phyloP scores from a whole-genome alignment of 75 land plant species.

The Cupressus sempervirens region DNA sequence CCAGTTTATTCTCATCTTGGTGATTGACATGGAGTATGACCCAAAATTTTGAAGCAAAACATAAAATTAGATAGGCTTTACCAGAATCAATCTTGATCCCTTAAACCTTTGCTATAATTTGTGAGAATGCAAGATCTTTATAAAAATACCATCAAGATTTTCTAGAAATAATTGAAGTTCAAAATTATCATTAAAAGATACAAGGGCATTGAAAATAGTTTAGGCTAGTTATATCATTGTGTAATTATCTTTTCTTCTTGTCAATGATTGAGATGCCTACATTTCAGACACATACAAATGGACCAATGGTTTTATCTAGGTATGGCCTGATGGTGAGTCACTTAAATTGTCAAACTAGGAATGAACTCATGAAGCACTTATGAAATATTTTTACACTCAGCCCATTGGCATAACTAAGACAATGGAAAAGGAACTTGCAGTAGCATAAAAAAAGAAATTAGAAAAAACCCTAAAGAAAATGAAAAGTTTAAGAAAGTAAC shows the following conservation, averaged over 20 bases:
- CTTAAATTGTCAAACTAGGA: background rate
- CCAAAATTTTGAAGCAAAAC: too few relatives aligned
- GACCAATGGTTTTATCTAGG: background rate
- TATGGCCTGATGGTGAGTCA: background rate
- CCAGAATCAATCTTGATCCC: too few relatives aligned
- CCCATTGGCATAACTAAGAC: background rate
- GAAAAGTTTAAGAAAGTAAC: background rate
- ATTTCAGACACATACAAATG: background rate
- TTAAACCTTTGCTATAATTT: too few relatives aligned
- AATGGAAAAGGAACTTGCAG: background rate
- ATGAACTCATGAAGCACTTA: background rate
- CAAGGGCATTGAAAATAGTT: background rate
- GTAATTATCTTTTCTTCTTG: background rate
- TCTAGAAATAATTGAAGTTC: background rate
- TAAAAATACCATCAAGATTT: background rate
- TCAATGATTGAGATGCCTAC: background rate
- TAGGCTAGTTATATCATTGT: background rate
- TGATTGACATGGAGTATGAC: too few relatives aligned
- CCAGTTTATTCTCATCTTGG: too few relatives aligned
- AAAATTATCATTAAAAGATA: too few relatives aligned
- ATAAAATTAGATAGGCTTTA: too few relatives aligned
- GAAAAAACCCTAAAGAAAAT: too few relatives aligned
- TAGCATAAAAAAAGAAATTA: background rate
- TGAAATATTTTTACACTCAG: background rate
- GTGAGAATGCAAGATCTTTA: background rate